These are phyloP conservation scores for Mangifera indica DNA, from an alignment of 345 rosid species.

Conservation along the genomic window DNA sequence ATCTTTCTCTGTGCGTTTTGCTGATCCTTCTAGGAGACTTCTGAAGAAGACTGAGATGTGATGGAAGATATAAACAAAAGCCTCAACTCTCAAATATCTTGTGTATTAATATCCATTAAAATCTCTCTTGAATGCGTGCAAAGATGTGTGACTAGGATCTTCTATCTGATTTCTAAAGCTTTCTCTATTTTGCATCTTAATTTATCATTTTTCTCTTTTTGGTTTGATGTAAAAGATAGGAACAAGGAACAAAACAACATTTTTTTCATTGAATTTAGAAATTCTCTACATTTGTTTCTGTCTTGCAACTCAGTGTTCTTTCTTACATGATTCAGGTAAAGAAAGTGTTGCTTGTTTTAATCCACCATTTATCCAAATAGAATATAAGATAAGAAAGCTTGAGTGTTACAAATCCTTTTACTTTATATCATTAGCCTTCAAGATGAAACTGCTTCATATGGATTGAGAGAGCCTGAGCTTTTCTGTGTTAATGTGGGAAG, in stretches of 20 bases:
- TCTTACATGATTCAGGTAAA: not conserved
- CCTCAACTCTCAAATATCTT: not conserved
- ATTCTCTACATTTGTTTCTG: no score
- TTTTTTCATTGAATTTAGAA: no score
- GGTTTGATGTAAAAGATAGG: not conserved
- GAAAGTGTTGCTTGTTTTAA: not conserved
- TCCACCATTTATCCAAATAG: not conserved
- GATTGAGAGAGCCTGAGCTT: not conserved
- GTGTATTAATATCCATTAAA: no score
- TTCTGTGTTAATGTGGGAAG: not conserved
- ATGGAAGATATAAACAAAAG: not conserved
- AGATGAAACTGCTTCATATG: not conserved
- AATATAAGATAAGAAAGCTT: not conserved
- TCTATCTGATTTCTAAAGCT: not conserved
- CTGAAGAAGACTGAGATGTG: constrained; percentile 8
- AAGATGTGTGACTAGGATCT: no score
- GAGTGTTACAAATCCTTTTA: not conserved
- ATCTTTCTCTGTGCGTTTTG: constrained; percentile 49
- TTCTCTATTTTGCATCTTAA: not conserved
- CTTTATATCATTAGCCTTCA: not conserved
- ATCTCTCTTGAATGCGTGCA: not conserved
- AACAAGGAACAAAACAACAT: not conserved
- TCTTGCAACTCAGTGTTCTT: not conserved
- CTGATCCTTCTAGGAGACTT: constrained; percentile 29
- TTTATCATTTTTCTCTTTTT: not conserved